Evolutionary conservation across 176 grass and related monocot species (phyloP), one percentile per base, ranked within the genome.

Genomic region (Aegilops umbellulata): DNA sequence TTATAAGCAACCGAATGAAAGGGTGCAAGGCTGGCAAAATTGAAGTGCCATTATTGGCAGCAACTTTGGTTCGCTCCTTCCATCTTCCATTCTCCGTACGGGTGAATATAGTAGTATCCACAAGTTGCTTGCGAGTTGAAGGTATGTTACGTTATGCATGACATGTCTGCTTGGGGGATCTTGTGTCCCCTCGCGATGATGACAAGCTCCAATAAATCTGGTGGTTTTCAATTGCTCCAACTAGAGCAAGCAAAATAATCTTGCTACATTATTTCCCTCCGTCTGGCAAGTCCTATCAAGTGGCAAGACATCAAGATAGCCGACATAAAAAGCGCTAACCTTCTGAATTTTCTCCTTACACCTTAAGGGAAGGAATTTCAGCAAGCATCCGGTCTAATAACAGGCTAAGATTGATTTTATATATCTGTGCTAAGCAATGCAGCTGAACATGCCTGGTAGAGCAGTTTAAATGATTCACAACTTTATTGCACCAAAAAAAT

Each of bases 121-220:
- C 65, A 77, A 71, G 67, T 14, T 46, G 7, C 22, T 79, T 35
- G 62, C n/a, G 1, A 63, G 51, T 22, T 42, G 34, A 82, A 81
- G 60, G 25, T 36, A 81, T 60, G 20, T 42, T 51, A 44, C 27
- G 39, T 23, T 80, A 69, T 5, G 5, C 16, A 53, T 19, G 49
- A 27, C 46, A 66, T 80, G 6, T 26, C 60, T 60, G 2, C 11
- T 27, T 30, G 22, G 49, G 51, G 20, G 27, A 81, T 82, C 72
- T 41, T 78, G 51, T 86, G 71, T 47, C 47, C 63, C 81, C 63
- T 86, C 51, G n/a, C 6, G 62, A 86, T 53, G 63, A 76, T 82
- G 62, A 12, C 75, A 80, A 7, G n/a, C 46, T 57, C 29, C 74
- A 60, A 83, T 26, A 25, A 88, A 39, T 51, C 64, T 38, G 13